Evolutionary conservation across 2,329 filamentous ascomycete species (phyloP), one percentile per base, ranked within the genome.

Genomic region (Talaromyces sp.): DNA sequence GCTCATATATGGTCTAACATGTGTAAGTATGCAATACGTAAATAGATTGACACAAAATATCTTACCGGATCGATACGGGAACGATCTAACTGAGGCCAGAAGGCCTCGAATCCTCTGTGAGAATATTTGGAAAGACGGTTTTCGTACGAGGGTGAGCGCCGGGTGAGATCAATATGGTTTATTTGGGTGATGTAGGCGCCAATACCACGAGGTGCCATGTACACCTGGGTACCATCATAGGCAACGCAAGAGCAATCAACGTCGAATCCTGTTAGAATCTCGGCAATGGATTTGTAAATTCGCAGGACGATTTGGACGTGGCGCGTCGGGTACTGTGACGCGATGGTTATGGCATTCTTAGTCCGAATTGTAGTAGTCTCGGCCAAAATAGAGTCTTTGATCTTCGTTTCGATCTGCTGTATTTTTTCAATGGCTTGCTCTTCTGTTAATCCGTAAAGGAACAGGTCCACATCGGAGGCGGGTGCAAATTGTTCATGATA

Each of bases 201-300:
- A 14, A 96, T 73, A 2, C 91, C 91, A 60, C 91, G 84, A 1
- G 91, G 91, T 2, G 88, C 87, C 26, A 86, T 86, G 69, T 88
- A 96, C 19, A 96, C 90, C 68, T 95, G 89, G 21, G 83, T 82
- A 38, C 91, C 91, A 71, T 95, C 86, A 66, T 89, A 96, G 3
- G 90, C 90, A 26, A 86, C 89, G 63, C 90, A 90, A 0, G 90
- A 89, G 70, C 89, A 92, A 70, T 95, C 91, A 55, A 96, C 91
- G 67, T 96, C 91, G 67, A 96, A 96, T 0, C 91, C 91, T 3
- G 91, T 91, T 26, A 96, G 81, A 38, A 96, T 93, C 71, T 96
- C 90, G 0, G 89, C 88, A 52, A 96, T 77, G 0, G 88, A 92
- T 69, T 91, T 90, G 78, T 96, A 96, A 41, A 95, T 86, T 38